phyloP scores from a whole-genome alignment of 2,329 filamentous ascomycete species.

The Colletotrichum phormii region DNA sequence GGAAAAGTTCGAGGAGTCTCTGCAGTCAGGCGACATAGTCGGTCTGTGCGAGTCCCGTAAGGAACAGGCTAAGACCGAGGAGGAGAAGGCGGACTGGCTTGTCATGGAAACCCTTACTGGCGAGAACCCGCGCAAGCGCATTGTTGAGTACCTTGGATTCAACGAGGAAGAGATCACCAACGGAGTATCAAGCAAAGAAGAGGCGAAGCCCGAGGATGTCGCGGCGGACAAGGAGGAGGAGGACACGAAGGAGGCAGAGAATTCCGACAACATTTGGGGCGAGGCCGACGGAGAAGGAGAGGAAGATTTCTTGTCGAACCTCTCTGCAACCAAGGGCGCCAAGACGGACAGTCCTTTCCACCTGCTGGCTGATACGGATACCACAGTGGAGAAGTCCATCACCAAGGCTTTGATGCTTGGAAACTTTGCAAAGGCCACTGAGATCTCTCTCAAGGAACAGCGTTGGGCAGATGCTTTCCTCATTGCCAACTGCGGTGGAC shows the following conservation, averaged over 20 bases:
- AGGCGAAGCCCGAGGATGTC: conserved; percentile 46
- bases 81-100: conserved; percentile 96
- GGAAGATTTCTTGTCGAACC: conserved; percentile 85
- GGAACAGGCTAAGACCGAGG: conserved; percentile 80
- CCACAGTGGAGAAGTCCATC: conserved; percentile 84
- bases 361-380: conserved; percentile 86
- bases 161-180: conserved; percentile 67
- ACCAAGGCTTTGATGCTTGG: conserved; percentile 91
- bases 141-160: conserved; percentile 93
- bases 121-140: conserved; percentile 84
- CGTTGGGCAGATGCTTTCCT: conserved; percentile 97
- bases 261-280: conserved; percentile 81
- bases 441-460: conserved; percentile 88
- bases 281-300: conserved; percentile 72
- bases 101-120: conserved; percentile 91
- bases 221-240: conserved; percentile 45
- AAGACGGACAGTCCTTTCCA: conserved; percentile 96
- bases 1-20: conserved; percentile 85
- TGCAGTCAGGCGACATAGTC: conserved; percentile 81
- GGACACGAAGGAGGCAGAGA: conserved; percentile 52
- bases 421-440: conserved; percentile 89
- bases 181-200: conserved; percentile 54
- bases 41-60: conserved; percentile 85
- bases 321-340: conserved; percentile 88
- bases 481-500: conserved; percentile 95